These are phyloP conservation scores for Fusarium sp. DNA, from an alignment of 2,329 filamentous ascomycete species.

Conservation along the genomic window DNA sequence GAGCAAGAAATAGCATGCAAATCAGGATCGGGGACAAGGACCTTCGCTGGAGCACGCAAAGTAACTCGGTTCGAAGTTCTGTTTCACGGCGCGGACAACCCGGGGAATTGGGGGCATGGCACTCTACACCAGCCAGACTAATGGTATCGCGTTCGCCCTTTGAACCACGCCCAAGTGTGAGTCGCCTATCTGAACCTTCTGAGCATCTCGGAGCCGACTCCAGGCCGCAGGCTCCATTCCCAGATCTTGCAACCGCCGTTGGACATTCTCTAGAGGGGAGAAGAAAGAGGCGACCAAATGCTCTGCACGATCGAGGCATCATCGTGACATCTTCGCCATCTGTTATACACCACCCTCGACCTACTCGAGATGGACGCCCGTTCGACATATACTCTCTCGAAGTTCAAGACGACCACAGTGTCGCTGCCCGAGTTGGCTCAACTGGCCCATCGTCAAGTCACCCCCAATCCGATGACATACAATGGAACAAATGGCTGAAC, in stretches of 20 bases:
- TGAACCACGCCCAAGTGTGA: not conserved
- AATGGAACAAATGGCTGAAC: constrained; percentile 41
- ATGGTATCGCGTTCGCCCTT: not conserved
- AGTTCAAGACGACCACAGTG: constrained; percentile 23
- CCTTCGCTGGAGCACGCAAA: constrained; percentile 45
- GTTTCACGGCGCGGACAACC: constrained; percentile 1
- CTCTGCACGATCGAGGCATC: constrained; percentile 21
- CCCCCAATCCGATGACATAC: constrained; percentile 29
- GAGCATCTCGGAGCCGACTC: no score
- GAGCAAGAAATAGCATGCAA: constrained; percentile 26
- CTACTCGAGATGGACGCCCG: constrained; percentile 18
- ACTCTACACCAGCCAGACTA: not conserved
- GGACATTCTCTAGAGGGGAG: not conserved
- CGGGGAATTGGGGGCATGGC: not conserved
- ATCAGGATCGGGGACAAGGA: constrained; percentile 46
- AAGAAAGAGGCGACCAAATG: not conserved
- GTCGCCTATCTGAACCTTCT: not conserved
- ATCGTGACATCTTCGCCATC: constrained; percentile 26
- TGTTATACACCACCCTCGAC: constrained; percentile 45
- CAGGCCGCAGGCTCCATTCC: not conserved
- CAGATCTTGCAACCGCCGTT: not conserved
- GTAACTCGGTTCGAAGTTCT: constrained; percentile 43
- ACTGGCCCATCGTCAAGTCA: not conserved
- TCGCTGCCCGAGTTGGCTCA: constrained; percentile 22
- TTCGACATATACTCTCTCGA: constrained; percentile 17